A percentile compares a stretch with the other conserved stretches of the same genome.
Conservation (phyloP, 1,284 basidiomycete genomes). For the Caloboletus firmus region DNA sequence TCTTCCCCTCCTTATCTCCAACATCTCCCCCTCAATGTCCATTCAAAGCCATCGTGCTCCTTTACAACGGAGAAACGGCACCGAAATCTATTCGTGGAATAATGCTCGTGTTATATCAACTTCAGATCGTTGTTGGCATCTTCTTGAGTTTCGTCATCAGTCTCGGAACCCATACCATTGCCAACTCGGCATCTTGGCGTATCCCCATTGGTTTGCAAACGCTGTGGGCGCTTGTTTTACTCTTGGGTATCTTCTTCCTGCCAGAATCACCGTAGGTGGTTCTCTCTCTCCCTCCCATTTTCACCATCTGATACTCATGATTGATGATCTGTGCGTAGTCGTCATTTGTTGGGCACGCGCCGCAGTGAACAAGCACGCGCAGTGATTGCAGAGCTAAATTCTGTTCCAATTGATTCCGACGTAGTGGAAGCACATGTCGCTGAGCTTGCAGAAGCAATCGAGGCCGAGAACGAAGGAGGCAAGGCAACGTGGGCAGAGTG, state of each 20-base stretch:
- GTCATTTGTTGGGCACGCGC: constrained; percentile 52
- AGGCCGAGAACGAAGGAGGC: constrained; percentile 71
- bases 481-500: constrained; percentile 79
- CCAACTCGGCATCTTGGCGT: constrained; percentile 67
- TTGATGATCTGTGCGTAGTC: constrained; percentile 43
- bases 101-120: constrained; percentile 71
- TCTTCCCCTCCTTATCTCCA: neutral
- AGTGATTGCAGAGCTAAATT: constrained; percentile 68
- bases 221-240: constrained; percentile 62
- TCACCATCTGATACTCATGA: neutral
- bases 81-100: constrained; percentile 75
- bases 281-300: neutral
- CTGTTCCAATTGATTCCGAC: constrained; percentile 58
- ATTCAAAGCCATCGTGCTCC: constrained; percentile 64
- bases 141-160: constrained; percentile 20
- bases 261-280: constrained; percentile 71
- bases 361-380: constrained; percentile 51
- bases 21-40: neutral
- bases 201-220: constrained; percentile 70
- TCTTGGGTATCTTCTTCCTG: constrained; percentile 72
- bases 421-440: constrained; percentile 64
- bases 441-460: constrained; percentile 69
- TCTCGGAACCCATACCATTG: constrained; percentile 46
- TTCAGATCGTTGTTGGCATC: constrained; percentile 50
- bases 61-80: constrained; percentile 79